Conservation (phyloP, 768 basidiomycete genomes). For the Neoboletus magnificus region DNA sequence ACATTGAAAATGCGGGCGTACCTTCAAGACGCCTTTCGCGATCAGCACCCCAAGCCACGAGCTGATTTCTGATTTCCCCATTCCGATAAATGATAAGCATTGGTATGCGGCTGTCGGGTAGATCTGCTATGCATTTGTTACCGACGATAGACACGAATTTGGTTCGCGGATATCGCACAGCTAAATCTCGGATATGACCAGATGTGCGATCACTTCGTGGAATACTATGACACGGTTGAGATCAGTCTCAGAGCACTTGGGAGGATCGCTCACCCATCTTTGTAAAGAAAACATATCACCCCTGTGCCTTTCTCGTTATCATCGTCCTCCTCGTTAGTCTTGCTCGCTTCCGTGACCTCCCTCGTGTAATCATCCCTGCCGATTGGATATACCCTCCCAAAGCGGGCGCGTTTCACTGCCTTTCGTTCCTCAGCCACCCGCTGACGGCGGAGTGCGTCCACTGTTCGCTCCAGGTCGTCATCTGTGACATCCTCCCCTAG, state of each 20-base stretch:
- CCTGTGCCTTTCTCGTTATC: constrained; percentile 76
- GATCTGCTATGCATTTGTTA: constrained; percentile 93
- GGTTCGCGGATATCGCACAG: constrained; percentile 80
- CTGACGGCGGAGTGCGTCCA: constrained; percentile 62
- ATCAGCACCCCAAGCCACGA: constrained; percentile 82
- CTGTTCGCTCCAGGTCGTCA: constrained; percentile 71
- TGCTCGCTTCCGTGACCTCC: constrained; percentile 93
- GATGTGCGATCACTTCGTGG: constrained; percentile 76
- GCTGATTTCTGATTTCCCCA: constrained; percentile 86
- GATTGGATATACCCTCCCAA: constrained; percentile 86
- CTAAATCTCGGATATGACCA: constrained; percentile 65
- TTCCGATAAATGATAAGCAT: constrained; percentile 91
- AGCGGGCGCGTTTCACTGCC: constrained; percentile 60
- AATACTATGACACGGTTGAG: constrained; percentile 47
- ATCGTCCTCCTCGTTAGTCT: constrained; percentile 60
- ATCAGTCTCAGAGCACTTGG: neutral
- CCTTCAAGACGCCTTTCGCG: constrained; percentile 75
- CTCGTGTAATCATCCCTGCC: constrained; percentile 90
- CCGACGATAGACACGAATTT: constrained; percentile 97
- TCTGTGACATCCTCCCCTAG: constrained; percentile 70
- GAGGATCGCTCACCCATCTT: constrained; percentile 71
- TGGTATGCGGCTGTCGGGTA: constrained; percentile 86
- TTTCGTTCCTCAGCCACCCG: constrained; percentile 60
- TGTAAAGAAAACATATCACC: constrained; percentile 92
- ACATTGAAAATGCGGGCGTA: constrained; percentile 29